Base-by-base conservation (phyloP, 441 rosid genomes). In the Populus hybrid region DNA sequence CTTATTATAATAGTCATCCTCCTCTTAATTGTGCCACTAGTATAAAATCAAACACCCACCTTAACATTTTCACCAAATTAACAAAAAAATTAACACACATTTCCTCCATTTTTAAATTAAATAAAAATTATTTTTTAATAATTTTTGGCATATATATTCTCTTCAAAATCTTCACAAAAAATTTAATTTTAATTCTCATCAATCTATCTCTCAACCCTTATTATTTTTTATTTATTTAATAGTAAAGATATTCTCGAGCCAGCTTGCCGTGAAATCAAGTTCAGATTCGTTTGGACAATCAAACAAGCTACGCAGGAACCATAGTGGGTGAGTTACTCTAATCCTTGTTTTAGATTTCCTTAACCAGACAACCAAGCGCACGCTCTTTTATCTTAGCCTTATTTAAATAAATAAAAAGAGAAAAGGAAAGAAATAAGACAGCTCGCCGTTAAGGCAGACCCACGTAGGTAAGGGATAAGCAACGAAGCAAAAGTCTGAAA, bases 361-460 rank as follows among this genome's bases (percentile, higher is more conserved):
- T 30, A 63, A 28, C 65, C 36, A 6, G 71, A n/a, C 18, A 46
- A n/a, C 75, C 75, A 71, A 77, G 65, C 75, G 65, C n/a, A 6
- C 30, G 5, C 9, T 21, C 38, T 32, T 1, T 46, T 6, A 9
- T 38, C 6, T 24, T 23, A 30, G 38, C n/a, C 69, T 9, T 68
- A 28, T 21, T 9, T 21, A 8, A 5, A 9, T 18, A 61, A 40
- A 1, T 2, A 5, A 50, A 26, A 34, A 9, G 59, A 46, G 1
- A 65, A 63, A 38, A 66, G 32, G 9, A 9, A 64, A 70, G 14
- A 64, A 59, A 64, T 78, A 10, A 23, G 66, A 63, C 66, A 63
- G 66, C 84, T 85, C 87, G 85, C 85, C 80, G 83, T 63, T 92
- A 78, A 42, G 34, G 79, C 69, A 38, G 5, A 2, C 75, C 85